These are phyloP conservation scores for Alternaria triticina DNA, from an alignment of 2,329 filamentous ascomycete species.

Conservation along the genomic window DNA sequence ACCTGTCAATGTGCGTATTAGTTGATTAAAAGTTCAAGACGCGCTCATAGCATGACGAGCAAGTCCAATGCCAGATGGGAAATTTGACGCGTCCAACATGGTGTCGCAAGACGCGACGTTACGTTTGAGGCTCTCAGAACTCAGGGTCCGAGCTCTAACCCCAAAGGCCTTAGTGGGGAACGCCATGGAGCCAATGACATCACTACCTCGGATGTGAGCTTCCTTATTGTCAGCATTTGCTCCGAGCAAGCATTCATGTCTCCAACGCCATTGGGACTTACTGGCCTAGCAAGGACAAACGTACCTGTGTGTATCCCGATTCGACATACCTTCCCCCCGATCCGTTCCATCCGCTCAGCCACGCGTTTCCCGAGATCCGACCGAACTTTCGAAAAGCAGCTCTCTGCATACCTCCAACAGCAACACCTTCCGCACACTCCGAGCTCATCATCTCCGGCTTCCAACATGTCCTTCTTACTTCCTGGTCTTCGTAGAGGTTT, in stretches of 20 bases:
- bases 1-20: slow-evolving; percentile 1
- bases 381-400: slow-evolving; percentile 20
- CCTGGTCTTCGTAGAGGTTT: slow-evolving; percentile 50
- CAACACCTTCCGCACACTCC: slow-evolving; percentile 11
- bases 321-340: not conserved
- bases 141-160: slow-evolving; percentile 39
- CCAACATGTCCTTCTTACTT: slow-evolving; percentile 49
- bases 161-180: slow-evolving; percentile 16
- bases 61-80: slow-evolving; percentile 7
- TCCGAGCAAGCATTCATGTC: slow-evolving; percentile 19
- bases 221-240: slow-evolving; percentile 8
- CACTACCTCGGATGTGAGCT: slow-evolving; percentile 27
- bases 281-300: not conserved
- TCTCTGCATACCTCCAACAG: slow-evolving; percentile 26
- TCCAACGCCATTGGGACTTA: slow-evolving; percentile 19
- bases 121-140: slow-evolving; percentile 10
- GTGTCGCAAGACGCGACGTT: slow-evolving; percentile 32
- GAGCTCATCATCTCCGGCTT: not conserved
- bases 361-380: slow-evolving; percentile 1
- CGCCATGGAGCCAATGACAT: slow-evolving; percentile 43
- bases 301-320: not conserved
- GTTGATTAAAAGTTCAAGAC: not conserved
- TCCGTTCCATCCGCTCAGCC: not conserved
- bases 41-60: slow-evolving; percentile 9
- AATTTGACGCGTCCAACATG: slow-evolving; percentile 23